Evolutionary conservation across 345 rosid species (phyloP).

Genomic region (Ceriops tagal): DNA sequence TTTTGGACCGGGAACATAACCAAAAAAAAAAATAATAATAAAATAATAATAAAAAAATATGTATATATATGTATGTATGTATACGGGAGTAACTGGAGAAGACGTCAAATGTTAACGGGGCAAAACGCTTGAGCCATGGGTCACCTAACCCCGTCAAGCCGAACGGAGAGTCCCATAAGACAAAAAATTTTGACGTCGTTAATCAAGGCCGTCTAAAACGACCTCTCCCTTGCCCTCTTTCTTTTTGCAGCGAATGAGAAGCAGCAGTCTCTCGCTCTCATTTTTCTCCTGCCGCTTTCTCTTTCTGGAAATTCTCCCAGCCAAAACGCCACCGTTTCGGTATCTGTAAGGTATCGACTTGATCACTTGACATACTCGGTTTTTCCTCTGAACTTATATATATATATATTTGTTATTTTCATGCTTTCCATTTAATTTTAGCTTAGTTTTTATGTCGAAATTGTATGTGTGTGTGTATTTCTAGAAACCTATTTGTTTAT

Average conservation of each 20-base stretch:
- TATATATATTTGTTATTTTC: too few relatives aligned
- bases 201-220: constrained; percentile 50
- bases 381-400: too few relatives aligned
- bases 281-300: neutral
- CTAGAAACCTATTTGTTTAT: neutral
- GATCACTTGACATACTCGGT: too few relatives aligned
- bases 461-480: neutral
- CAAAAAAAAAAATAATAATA: too few relatives aligned
- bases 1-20: too few relatives aligned
- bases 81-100: constrained; percentile 7
- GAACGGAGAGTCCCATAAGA: neutral
- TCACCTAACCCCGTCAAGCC: constrained; percentile 29
- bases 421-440: too few relatives aligned
- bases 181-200: constrained; percentile 42
- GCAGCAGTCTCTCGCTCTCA: constrained; percentile 13
- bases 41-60: neutral
- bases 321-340: constrained; percentile 16
- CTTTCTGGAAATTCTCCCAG: constrained; percentile 9
- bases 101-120: constrained; percentile 15
- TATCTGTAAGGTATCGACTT: neutral
- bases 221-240: constrained; percentile 28
- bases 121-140: constrained; percentile 6
- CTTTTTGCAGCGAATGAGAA: constrained; percentile 13
- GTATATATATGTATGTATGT: neutral
- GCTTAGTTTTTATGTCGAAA: too few relatives aligned